These are phyloP conservation scores for Penicillium salamii DNA, from an alignment of 495 filamentous ascomycete species.

Conservation along the genomic window DNA sequence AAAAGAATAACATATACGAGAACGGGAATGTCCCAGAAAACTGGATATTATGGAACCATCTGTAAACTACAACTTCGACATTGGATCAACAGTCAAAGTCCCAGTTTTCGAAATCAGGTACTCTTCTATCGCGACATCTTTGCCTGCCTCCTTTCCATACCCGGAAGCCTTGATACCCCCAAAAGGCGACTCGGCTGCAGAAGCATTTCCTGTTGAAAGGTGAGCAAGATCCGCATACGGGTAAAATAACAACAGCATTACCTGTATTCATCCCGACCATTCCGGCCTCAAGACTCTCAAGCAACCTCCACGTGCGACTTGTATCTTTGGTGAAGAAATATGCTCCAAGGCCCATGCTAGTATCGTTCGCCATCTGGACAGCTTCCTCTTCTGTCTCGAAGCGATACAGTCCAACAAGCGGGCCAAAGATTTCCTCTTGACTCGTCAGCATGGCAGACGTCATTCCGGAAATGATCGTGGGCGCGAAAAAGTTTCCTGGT, in stretches of 20 bases:
- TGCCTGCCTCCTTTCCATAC: conserved; percentile 62
- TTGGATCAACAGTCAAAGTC: conserved; percentile 45
- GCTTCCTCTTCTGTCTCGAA: conserved; percentile 31
- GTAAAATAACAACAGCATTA: too few species aligned
- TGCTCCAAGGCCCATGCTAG: conserved; percentile 22
- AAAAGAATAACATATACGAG: too few species aligned
- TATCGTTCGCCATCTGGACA: conserved; percentile 21
- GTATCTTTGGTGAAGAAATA: conserved; percentile 27
- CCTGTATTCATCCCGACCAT: conserved; percentile 21
- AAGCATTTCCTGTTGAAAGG: conserved; percentile 2
- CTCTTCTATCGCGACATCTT: conserved; percentile 58
- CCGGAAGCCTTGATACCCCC: conserved; percentile 62
- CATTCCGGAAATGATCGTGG: conserved; percentile 69
- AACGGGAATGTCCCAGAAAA: too few species aligned
- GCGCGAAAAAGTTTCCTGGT: conserved; percentile 59
- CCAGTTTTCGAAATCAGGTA: conserved; percentile 62
- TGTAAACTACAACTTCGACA: too few species aligned
- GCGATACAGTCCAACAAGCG: conserved; percentile 16
- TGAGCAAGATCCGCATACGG: too few species aligned
- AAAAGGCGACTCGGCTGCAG: not conserved
- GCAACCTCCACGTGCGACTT: conserved; percentile 17
- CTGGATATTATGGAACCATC: too few species aligned
- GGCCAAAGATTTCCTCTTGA: conserved; percentile 28
- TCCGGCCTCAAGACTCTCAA: conserved; percentile 24
- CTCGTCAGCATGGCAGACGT: conserved; percentile 37